Evolutionary conservation across 2,329 filamentous ascomycete genomes (phyloP).

Genomic region (Chaetomiaceae sp.): DNA sequence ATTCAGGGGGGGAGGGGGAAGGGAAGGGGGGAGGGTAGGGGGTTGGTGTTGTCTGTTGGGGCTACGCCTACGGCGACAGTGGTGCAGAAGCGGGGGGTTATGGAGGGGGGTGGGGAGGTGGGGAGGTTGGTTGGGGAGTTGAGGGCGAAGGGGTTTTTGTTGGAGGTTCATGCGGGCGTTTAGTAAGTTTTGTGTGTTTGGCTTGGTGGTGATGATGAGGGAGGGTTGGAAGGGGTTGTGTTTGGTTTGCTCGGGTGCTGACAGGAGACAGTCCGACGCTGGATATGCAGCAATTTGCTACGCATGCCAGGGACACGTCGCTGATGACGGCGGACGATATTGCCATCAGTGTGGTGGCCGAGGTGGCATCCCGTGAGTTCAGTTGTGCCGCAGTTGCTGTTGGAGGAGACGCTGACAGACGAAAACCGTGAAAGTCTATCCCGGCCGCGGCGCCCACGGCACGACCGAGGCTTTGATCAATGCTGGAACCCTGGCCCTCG

Average conservation of each 20-base stretch:
- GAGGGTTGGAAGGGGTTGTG: neutral
- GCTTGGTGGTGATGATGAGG: neutral
- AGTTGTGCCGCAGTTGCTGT: too few species aligned
- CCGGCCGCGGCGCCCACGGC: conserved; percentile 44
- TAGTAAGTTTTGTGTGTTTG: conserved; percentile 18
- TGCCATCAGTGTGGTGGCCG: conserved; percentile 63
- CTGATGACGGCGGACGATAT: conserved; percentile 51
- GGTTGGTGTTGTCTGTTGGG: conserved; percentile 61
- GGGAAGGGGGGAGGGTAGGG: conserved; percentile 27
- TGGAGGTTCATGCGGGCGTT: conserved; percentile 26
- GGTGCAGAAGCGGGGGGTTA: conserved; percentile 47
- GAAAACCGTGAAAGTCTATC: conserved; percentile 54
- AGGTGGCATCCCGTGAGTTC: conserved; percentile 42
- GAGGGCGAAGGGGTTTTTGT: conserved; percentile 26
- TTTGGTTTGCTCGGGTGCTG: too few species aligned
- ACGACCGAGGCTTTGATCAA: conserved; percentile 62
- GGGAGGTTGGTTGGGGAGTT: conserved; percentile 34
- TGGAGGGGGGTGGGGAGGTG: conserved; percentile 21
- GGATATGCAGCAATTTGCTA: conserved; percentile 75
- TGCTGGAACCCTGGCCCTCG: conserved; percentile 64
- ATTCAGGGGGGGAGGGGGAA: conserved; percentile 29
- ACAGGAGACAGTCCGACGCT: conserved; percentile 61
- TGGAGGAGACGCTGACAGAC: neutral
- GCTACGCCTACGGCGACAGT: conserved; percentile 70
- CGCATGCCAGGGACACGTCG: conserved; percentile 48